These are phyloP conservation scores for Starmerella bacillaris DNA, from an alignment of 805 yeast genomes.

Conservation along the genomic window DNA sequence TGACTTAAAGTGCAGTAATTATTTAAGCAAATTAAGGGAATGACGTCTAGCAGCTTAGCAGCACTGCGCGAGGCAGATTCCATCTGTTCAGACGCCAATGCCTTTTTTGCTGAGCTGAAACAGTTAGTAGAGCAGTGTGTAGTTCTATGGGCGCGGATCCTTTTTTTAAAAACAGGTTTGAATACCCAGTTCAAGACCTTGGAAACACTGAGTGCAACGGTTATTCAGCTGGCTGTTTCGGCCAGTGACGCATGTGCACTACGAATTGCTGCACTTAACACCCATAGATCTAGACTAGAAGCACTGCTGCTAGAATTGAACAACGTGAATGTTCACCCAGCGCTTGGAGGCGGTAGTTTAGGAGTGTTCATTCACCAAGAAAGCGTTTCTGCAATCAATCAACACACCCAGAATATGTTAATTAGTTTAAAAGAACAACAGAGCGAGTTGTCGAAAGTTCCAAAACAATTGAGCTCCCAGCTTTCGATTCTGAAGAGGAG, in stretches of 20 bases:
- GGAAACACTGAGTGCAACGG: conserved; percentile 24
- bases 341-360: conserved; percentile 4
- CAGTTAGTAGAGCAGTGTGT: conserved; percentile 28
- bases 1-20: too few relatives aligned
- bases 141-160: conserved; percentile 27
- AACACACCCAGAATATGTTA: conserved; percentile 4
- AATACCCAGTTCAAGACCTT: conserved; percentile 28
- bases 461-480: conserved; percentile 10
- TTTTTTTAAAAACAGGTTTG: conserved; percentile 30
- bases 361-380: conserved; percentile 14
- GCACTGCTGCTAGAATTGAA: conserved; percentile 11
- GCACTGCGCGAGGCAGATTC: conserved; percentile 34
- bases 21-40: too few relatives aligned
- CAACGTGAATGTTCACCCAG: conserved; percentile 10
- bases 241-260: conserved; percentile 8
- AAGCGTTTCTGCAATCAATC: conserved; percentile 9
- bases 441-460: conserved; percentile 8
- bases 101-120: conserved; percentile 24
- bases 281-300: conserved; percentile 12
- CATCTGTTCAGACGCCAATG: conserved; percentile 35
- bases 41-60: conserved; percentile 30
- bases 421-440: conserved; percentile 7
- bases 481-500: conserved; percentile 9
- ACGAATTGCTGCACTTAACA: conserved; percentile 5
- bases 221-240: conserved; percentile 16